Percentiles rank a stretch among this genome's conserved stretches.
phyloP scores from a whole-genome alignment of 2,329 filamentous ascomycete genomes.

The Alternaria conjuncta region DNA sequence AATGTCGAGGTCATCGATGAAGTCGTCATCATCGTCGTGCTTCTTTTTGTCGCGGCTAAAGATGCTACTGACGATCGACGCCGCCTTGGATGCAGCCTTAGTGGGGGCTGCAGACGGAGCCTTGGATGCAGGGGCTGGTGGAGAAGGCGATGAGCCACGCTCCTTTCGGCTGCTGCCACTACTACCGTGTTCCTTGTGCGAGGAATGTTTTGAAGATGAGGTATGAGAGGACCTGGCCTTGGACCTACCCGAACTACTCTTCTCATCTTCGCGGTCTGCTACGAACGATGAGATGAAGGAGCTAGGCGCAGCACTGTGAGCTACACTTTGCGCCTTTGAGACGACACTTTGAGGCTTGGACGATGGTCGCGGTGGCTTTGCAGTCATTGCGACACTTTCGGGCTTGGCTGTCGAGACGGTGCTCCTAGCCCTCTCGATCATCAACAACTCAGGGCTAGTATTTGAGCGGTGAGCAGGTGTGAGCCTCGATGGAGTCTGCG shows the following conservation, averaged over 20 bases:
- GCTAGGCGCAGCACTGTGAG: constrained; percentile 28
- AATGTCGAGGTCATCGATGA: constrained; percentile 47
- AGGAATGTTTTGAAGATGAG: constrained; percentile 35
- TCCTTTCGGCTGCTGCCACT: constrained; percentile 28
- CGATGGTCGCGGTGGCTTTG: constrained; percentile 12
- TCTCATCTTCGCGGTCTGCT: constrained; percentile 36
- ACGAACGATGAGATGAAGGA: constrained; percentile 48
- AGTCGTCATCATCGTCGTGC: constrained; percentile 38
- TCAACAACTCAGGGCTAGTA: constrained; percentile 41
- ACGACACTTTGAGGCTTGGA: constrained; percentile 19
- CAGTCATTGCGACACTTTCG: constrained; percentile 17
- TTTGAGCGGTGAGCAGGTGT: constrained; percentile 33
- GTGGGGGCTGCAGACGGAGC: constrained; percentile 26
- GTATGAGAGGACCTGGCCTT: constrained; percentile 42
- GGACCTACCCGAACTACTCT: constrained; percentile 41
- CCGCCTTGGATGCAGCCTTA: constrained; percentile 33
- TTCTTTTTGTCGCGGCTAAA: constrained; percentile 43
- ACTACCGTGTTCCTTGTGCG: constrained; percentile 23
- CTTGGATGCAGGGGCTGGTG: constrained; percentile 29
- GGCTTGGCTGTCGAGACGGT: constrained; percentile 22
- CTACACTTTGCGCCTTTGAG: constrained; percentile 7
- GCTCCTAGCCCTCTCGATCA: constrained; percentile 29
- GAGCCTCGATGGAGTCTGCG: constrained; percentile 32
- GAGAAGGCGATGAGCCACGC: constrained; percentile 29
- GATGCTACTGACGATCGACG: constrained; percentile 46